These are phyloP conservation scores for Blastobotrys persicus DNA, from an alignment of 1,139 yeast genomes.

Conservation along the genomic window DNA sequence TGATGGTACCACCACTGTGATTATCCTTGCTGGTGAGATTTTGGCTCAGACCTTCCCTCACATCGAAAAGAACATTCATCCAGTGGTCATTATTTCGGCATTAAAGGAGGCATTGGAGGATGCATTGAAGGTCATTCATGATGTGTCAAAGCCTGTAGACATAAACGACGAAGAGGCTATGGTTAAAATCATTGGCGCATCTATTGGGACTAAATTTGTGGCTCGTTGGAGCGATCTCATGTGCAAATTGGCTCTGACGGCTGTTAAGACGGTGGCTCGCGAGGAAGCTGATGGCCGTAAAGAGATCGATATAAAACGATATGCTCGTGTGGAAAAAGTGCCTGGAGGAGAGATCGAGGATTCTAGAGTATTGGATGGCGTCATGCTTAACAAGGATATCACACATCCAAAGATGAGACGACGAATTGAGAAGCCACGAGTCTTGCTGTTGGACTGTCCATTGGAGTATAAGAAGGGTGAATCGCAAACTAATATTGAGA, in stretches of 20 bases:
- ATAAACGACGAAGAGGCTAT: constrained; percentile 79
- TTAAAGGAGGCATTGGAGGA: constrained; percentile 87
- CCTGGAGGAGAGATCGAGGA: constrained; percentile 99
- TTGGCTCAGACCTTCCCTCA: constrained; percentile 94
- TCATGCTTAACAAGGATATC: constrained; percentile 91
- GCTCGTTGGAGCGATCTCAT: constrained; percentile 88
- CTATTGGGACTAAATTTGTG: constrained; percentile 95
- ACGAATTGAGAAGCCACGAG: constrained; percentile 79
- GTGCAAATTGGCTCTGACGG: constrained; percentile 85
- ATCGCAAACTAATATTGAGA: constrained; percentile 96
- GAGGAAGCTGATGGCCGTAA: constrained; percentile 61
- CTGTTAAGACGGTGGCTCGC: constrained; percentile 75
- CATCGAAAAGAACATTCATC: constrained; percentile 90
- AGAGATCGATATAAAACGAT: constrained; percentile 91
- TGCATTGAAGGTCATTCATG: constrained; percentile 84
- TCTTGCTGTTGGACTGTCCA: constrained; percentile 90
- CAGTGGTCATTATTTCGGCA: constrained; percentile 93
- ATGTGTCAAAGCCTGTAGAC: constrained; percentile 83
- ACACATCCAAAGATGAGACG: constrained; percentile 98
- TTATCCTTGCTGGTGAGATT: constrained; percentile 89
- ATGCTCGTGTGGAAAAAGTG: constrained; percentile 88
- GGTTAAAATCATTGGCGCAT: constrained; percentile 81
- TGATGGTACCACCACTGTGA: constrained; percentile 96
- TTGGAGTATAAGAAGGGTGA: constrained; percentile 98
- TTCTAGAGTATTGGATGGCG: constrained; percentile 84